Evolutionary conservation across 2,329 filamentous ascomycete genomes (phyloP), one percentile per base, ranked within the genome.

Genomic region (Penicillium thymicola): DNA sequence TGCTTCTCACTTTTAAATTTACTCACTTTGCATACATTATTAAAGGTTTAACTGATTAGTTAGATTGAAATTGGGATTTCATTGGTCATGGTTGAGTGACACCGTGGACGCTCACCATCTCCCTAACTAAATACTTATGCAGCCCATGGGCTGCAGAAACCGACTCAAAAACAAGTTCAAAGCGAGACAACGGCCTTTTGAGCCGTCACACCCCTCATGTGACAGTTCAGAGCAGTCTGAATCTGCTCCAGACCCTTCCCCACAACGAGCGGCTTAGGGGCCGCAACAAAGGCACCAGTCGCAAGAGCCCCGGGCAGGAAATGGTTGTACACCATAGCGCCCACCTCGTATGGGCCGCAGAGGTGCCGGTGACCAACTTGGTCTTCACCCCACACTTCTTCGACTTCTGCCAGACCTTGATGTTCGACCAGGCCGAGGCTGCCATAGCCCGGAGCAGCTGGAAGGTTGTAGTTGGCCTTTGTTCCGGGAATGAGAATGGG

Each of bases 261-360:
- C 3, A 38, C 37, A 16, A 55, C 5, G 4, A 14, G n/a, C 2
- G 52, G 11, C 52, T 44, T 44, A 3, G 52, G 52, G 11, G 40
- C 46, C 18, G 46, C 6, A 9, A 36, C 28, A 21, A 50, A 55
- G 1, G 5, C 5, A 0, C 40, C 40, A 21, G 28, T 23, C 4
- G n/a, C 52, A 18, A 55, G 38, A 11, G 52, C 52, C 3, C n/a
- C 25, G 4, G 52, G 52, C 2, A 55, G 30, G 25, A 44, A 55
- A 0, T 38, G 14, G 9, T 27, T 16, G 18, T 55, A 55, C 3
- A 44, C 14, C 46, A 44, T 23, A 8, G 38, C 14, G 8, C 45
- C 52, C 6, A 55, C 25, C 8, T 44, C 32, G 37, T 51, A 14
- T 50, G 45, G 18, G 40, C 46, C 23, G 37, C 27, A 16, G 52